phyloP scores from a whole-genome alignment of 805 yeast species.

The Kazachstania psychrophila region DNA sequence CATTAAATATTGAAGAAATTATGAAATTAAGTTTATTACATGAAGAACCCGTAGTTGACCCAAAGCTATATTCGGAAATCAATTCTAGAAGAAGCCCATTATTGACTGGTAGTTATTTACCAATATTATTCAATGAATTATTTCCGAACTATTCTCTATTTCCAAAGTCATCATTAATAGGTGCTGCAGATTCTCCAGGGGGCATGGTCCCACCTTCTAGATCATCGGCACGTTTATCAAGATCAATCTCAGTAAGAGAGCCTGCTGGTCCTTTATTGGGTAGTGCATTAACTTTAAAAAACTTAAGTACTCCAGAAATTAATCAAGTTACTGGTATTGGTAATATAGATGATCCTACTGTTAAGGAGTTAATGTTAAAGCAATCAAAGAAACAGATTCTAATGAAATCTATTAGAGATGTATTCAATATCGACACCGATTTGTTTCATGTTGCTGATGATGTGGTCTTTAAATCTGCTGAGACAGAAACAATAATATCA shows the following conservation, averaged over 20 bases:
- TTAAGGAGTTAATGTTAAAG: conserved; percentile 17
- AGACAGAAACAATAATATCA: conserved; percentile 28
- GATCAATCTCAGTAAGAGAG: conserved; percentile 9
- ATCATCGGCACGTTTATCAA: conserved; percentile 18
- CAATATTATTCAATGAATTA: conserved; percentile 53
- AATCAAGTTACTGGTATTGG: conserved; percentile 37
- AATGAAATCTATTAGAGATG: conserved; percentile 49
- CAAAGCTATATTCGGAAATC: conserved; percentile 19
- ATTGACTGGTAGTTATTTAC: conserved; percentile 52
- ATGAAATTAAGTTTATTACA: conserved; percentile 54
- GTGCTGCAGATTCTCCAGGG: conserved; percentile 39
- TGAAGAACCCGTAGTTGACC: conserved; percentile 46
- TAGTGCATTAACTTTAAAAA: conserved; percentile 1
- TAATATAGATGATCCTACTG: conserved; percentile 34
- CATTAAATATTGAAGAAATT: conserved; percentile 42
- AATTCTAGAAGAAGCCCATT: conserved; percentile 50
- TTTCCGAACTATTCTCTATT: conserved; percentile 49
- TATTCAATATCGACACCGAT: conserved; percentile 51
- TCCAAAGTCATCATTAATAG: conserved; percentile 42
- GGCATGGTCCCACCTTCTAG: conserved; percentile 13
- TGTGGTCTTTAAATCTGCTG: conserved; percentile 49
- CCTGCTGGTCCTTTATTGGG: conserved; percentile 4
- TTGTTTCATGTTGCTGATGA: conserved; percentile 47
- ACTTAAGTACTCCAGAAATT: neutral
- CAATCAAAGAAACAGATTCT: conserved; percentile 38